Base-by-base conservation (phyloP, 208 protist genomes). In the Acanthamoeba sp. region DNA sequence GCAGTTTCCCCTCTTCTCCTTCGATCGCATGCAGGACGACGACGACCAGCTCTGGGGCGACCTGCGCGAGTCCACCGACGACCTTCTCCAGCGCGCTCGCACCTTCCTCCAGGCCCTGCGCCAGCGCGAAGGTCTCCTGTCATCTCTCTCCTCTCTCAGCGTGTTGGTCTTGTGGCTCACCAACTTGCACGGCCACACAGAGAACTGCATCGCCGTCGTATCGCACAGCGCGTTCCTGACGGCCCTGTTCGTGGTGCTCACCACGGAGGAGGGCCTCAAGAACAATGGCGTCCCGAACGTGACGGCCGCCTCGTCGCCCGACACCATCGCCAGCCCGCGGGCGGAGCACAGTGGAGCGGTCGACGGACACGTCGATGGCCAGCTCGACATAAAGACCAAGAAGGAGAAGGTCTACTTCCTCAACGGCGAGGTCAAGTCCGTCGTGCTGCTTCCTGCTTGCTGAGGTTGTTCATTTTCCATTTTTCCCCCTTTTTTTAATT, bases 351-450 rank as follows among this genome's bases (percentile, higher is more conserved):
- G 22, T 62, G 55, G 22, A 62, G 22, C 55, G 14, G 6, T 22
- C 1, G 55, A 0, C 22, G 0, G 55, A 0, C 55, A 59, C 55
- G 27, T 59, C 10, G 55, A 59, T 22, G 55, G 55, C 16, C 20
- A 59, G 20, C 14, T 59, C 55, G 20, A n/a, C 14, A 1, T n/a
- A 4, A 36, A 36, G 62, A 12, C 24, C 62, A 34, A 34, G n/a
- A 87, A 87, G n/a, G 45, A 50, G 45, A 87, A 87, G 48, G 78
- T 87, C 45, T 87, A 87, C 78, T 87, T 87, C 42, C 57, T 18
- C 78, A 87, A 87, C 78, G 78, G 78, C 78, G 78, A 87, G 78
- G 78, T 87, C 45, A 87, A 87, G 78, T 62, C 78, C 24, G 22
- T 59, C 24, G 78, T 87, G n/a, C 42, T 87, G 2, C 78, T 87